Conservation (phyloP, 768 basidiomycete genomes). For the Panus rudis region DNA sequence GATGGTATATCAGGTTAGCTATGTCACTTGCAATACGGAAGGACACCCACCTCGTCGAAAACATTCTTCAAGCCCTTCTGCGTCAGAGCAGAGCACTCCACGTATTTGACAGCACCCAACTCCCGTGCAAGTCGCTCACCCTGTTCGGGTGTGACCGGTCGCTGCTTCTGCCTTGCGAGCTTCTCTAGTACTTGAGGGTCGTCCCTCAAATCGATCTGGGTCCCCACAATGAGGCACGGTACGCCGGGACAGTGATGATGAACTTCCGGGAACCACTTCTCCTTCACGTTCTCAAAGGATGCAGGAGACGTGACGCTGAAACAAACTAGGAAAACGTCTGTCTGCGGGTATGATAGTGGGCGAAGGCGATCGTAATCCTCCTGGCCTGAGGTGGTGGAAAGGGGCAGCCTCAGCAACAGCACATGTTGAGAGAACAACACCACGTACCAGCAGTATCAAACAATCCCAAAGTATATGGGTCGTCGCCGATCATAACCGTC, state of each 20-base stretch:
- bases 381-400: conserved; percentile 56
- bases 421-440: background rate
- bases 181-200: conserved; percentile 93
- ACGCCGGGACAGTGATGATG: conserved; percentile 99
- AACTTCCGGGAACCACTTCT: conserved; percentile 99
- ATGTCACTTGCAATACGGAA: background rate
- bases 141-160: conserved; percentile 79
- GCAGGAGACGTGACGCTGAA: conserved; percentile 98
- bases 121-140: conserved; percentile 96
- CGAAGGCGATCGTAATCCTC: conserved; percentile 99
- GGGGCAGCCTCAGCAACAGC: conserved; percentile 9
- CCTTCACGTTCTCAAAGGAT: conserved; percentile 99
- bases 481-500: conserved; percentile 99
- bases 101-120: conserved; percentile 97
- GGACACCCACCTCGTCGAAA: conserved; percentile 86
- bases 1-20: too few relatives aligned
- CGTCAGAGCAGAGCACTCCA: conserved; percentile 97
- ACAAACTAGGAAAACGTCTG: conserved; percentile 98
- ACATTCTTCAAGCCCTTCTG: conserved; percentile 99
- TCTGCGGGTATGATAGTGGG: conserved; percentile 98
- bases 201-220: conserved; percentile 95
- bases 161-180: conserved; percentile 92
- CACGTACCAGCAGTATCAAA: conserved; percentile 96
- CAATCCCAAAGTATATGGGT: conserved; percentile 95
- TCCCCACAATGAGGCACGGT: conserved; percentile 98